phyloP scores from a whole-genome alignment of 2,329 filamentous ascomycete genomes.

The Diplodia seriata region DNA sequence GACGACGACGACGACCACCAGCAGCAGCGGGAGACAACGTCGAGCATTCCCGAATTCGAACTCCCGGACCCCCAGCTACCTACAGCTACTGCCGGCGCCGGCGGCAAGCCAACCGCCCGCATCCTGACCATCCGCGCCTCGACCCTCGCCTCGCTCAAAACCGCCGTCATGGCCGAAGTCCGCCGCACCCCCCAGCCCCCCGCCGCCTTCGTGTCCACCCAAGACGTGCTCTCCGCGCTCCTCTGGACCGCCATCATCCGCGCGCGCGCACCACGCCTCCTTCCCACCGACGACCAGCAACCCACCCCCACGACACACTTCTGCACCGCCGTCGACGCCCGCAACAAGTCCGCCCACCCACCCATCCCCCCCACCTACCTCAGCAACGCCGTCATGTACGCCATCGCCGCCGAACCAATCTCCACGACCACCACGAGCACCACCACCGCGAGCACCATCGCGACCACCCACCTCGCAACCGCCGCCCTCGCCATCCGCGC shows the following conservation, averaged over 20 bases:
- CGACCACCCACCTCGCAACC: accelerated
- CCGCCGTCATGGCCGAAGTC: background rate
- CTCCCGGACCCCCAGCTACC: background rate
- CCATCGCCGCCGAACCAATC: background rate
- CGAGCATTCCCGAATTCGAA: background rate
- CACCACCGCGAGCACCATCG: background rate
- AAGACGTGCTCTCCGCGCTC: slow-evolving; percentile 1
- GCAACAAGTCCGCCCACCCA: background rate
- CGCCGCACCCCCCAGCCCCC: background rate
- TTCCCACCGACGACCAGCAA: too few species aligned
- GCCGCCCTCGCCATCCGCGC: background rate
- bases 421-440: background rate
- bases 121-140: slow-evolving; percentile 11
- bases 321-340: background rate
- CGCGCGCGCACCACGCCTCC: background rate
- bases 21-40: too few species aligned
- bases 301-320: background rate
- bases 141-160: background rate
- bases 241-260: slow-evolving; percentile 6
- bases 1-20: background rate
- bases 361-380: background rate
- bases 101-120: background rate
- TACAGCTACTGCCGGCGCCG: too few species aligned
- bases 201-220: background rate
- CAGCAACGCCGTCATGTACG: slow-evolving; percentile 18